Percentiles rank a stretch among this genome's conserved stretches.
Conservation (phyloP, 1,284 basidiomycete genomes). For the Dichomitus squalens region DNA sequence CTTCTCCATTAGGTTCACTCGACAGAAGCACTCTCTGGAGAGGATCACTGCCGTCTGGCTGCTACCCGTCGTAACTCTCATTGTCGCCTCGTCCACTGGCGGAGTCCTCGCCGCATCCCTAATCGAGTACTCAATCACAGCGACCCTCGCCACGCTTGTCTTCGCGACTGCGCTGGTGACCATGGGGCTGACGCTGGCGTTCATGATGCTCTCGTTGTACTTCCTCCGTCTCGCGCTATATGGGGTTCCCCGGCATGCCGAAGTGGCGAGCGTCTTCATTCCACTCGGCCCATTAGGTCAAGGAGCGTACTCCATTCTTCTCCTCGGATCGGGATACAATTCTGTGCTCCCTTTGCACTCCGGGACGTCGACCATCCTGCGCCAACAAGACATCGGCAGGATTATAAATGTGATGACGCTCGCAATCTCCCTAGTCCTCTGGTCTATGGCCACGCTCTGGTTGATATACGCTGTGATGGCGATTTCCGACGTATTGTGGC, state of each 20-base stretch:
- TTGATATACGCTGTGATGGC: constrained; percentile 40
- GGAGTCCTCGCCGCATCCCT: constrained; percentile 52
- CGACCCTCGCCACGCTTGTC: constrained; percentile 52
- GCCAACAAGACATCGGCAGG: constrained; percentile 28
- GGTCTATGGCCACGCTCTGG: constrained; percentile 52
- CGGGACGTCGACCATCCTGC: constrained; percentile 30
- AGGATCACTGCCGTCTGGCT: constrained; percentile 57
- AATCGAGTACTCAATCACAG: constrained; percentile 34
- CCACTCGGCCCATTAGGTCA: constrained; percentile 41
- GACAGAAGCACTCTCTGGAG: constrained; percentile 52
- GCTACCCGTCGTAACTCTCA: constrained; percentile 61
- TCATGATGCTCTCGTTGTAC: constrained; percentile 51
- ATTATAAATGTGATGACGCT: constrained; percentile 41
- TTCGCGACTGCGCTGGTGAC: constrained; percentile 50
- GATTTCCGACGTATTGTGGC: constrained; percentile 35
- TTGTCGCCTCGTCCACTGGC: constrained; percentile 63
- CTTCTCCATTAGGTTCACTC: constrained; percentile 48
- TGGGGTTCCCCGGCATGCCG: constrained; percentile 37
- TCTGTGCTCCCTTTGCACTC: constrained; percentile 41
- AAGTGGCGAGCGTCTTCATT: constrained; percentile 33
- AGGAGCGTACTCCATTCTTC: constrained; percentile 57
- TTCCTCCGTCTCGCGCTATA: constrained; percentile 43
- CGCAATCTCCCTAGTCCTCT: constrained; percentile 42
- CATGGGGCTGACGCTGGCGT: constrained; percentile 51
- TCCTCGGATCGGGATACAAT: constrained; percentile 49